A percentile compares a stretch with the other conserved stretches of the same genome.
Conservation (phyloP, 2,329 filamentous ascomycete genomes). For the Tricladium varicosporioides region DNA sequence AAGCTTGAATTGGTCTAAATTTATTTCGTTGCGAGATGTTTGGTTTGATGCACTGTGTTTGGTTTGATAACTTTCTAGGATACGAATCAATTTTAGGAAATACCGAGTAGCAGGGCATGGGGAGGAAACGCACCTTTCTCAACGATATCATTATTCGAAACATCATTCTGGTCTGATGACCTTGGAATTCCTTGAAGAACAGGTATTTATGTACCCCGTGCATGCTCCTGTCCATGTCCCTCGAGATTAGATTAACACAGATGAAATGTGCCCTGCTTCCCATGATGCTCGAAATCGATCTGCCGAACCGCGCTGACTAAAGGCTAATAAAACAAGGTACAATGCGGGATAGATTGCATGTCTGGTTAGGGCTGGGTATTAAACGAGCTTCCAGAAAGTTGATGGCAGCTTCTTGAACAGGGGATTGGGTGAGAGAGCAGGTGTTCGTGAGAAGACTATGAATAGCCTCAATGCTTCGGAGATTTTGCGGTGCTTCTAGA, state of each 20-base stretch:
- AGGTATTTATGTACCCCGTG: too few relatives aligned
- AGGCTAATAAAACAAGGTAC: conserved; percentile 1
- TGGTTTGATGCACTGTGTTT: too few relatives aligned
- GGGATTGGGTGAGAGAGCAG: background rate
- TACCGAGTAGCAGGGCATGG: too few relatives aligned
- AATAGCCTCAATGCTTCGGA: conserved; percentile 11
- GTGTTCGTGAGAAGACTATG: background rate
- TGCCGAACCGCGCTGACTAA: conserved; percentile 1
- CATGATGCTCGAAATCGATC: conserved; percentile 1
- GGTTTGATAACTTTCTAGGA: too few relatives aligned
- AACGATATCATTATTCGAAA: too few relatives aligned
- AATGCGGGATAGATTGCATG: background rate
- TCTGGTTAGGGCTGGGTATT: background rate
- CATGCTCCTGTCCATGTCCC: background rate
- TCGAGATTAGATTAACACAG: background rate
- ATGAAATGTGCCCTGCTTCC: background rate
- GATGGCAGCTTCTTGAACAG: background rate
- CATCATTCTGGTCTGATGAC: too few relatives aligned
- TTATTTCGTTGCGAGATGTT: too few relatives aligned
- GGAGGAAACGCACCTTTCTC: too few relatives aligned
- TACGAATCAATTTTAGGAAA: too few relatives aligned
- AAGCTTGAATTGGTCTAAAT: too few relatives aligned
- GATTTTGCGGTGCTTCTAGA: conserved; percentile 11
- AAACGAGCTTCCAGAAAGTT: background rate
- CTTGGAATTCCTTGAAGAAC: too few relatives aligned